phyloP scores from a whole-genome alignment of 345 rosid genomes.

The Hibiscus tridactylites region DNA sequence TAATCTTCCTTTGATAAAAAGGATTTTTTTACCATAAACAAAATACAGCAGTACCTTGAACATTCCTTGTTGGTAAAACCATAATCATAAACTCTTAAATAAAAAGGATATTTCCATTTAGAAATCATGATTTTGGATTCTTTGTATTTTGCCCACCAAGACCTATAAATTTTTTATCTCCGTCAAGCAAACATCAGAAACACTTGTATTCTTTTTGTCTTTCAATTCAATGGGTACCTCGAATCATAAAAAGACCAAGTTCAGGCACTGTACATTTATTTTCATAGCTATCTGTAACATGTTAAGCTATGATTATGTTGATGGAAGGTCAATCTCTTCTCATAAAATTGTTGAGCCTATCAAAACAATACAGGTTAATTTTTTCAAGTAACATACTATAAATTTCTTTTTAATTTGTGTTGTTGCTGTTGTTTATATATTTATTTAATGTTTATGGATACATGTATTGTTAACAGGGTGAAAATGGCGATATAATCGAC shows the following conservation, averaged over 20 bases:
- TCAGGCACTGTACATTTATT: neutral
- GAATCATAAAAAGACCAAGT: neutral
- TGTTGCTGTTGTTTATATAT: neutral
- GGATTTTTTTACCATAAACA: no score
- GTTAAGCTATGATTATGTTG: neutral
- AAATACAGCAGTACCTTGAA: no score
- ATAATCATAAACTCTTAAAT: no score
- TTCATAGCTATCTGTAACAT: neutral
- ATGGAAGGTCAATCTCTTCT: neutral
- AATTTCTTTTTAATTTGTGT: neutral
- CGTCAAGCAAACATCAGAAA: no score
- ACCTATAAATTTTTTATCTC: no score
- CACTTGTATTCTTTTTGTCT: no score
- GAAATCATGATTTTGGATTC: no score
- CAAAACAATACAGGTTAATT: neutral
- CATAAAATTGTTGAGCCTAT: neutral
- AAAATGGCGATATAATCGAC: slow-evolving; percentile 42
- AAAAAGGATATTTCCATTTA: no score
- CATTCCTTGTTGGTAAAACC: no score
- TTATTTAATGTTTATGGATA: neutral
- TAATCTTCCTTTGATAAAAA: no score
- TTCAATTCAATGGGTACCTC: neutral
- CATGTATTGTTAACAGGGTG: slow-evolving; percentile 21
- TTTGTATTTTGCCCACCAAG: no score
- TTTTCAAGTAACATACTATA: neutral